These are phyloP conservation scores for Ophiostoma populinum DNA, from an alignment of 2,329 filamentous ascomycete species.

Conservation along the genomic window DNA sequence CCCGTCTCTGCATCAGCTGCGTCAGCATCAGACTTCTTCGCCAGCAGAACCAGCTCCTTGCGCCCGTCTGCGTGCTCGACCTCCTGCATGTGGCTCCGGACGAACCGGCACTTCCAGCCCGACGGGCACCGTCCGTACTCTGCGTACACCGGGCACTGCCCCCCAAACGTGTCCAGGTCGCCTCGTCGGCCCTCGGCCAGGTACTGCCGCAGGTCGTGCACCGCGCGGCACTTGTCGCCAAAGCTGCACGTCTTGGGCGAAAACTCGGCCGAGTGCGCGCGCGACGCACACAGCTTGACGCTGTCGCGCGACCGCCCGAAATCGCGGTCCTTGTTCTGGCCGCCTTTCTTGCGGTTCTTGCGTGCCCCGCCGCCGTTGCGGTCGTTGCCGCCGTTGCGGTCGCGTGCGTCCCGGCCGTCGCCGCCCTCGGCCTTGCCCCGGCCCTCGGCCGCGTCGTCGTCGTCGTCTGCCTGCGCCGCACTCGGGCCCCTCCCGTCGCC, in stretches of 20 bases:
- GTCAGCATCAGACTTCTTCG: constrained; percentile 16
- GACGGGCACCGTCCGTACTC: constrained; percentile 57
- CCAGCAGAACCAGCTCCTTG: constrained; percentile 61
- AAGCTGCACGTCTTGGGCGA: constrained; percentile 61
- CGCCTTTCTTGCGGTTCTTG: constrained; percentile 28
- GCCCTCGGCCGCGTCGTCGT: constrained; percentile 33
- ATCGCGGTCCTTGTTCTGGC: constrained; percentile 68
- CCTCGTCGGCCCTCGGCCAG: constrained; percentile 63
- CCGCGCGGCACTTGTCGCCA: constrained; percentile 63
- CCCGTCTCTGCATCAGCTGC: constrained; percentile 13
- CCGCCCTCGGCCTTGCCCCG: constrained; percentile 16
- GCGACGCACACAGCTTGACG: constrained; percentile 59
- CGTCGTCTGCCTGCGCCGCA: constrained; percentile 15
- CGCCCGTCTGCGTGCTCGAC: constrained; percentile 59
- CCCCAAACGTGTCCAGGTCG: constrained; percentile 59
- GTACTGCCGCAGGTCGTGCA: constrained; percentile 76
- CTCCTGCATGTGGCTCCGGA: constrained; percentile 72
- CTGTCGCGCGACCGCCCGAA: constrained; percentile 70
- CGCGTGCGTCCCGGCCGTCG: constrained; percentile 10
- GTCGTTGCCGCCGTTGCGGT: constrained; percentile 14
- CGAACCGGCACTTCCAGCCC: constrained; percentile 92
- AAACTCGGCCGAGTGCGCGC: constrained; percentile 59
- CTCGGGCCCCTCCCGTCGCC: not conserved
- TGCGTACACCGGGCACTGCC: constrained; percentile 69
- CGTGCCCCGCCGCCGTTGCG: constrained; percentile 14